Evolutionary conservation across 2,329 filamentous ascomycete genomes (phyloP).

Genomic region (Colletotrichum cuscutae): DNA sequence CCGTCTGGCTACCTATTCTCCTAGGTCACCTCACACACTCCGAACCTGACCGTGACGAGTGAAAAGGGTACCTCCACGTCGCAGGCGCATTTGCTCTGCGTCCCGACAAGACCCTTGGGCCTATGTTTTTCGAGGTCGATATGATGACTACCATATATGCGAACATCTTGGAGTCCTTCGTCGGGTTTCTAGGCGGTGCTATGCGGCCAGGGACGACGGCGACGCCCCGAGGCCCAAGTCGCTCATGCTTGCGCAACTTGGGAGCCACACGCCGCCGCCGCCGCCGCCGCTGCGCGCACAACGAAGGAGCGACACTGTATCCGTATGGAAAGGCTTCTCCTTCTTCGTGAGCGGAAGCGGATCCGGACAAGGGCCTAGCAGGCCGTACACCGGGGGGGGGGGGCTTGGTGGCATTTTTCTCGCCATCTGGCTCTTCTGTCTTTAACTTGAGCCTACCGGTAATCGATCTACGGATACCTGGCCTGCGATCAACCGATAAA

Average conservation of each 20-base stretch:
- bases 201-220: background rate
- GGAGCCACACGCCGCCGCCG: background rate
- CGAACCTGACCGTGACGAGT: background rate
- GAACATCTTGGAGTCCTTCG: background rate
- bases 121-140: background rate
- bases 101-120: background rate
- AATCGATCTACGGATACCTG: too few relatives aligned
- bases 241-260: constrained; percentile 29
- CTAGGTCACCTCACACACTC: constrained; percentile 2
- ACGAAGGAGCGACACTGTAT: background rate
- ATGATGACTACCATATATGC: background rate
- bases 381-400: background rate
- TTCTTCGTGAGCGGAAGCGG: background rate
- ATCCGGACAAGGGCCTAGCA: background rate
- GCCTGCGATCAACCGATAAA: too few relatives aligned
- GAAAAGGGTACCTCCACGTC: constrained; percentile 29
- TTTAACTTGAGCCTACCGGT: background rate
- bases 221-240: constrained; percentile 18
- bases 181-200: background rate
- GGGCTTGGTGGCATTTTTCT: background rate
- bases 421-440: background rate
- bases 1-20: constrained; percentile 12
- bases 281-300: constrained; percentile 1
- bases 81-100: constrained; percentile 29
- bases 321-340: background rate